Evolutionary conservation across 257 asterid species (phyloP).

Genomic region (Ilex aquifolium): DNA sequence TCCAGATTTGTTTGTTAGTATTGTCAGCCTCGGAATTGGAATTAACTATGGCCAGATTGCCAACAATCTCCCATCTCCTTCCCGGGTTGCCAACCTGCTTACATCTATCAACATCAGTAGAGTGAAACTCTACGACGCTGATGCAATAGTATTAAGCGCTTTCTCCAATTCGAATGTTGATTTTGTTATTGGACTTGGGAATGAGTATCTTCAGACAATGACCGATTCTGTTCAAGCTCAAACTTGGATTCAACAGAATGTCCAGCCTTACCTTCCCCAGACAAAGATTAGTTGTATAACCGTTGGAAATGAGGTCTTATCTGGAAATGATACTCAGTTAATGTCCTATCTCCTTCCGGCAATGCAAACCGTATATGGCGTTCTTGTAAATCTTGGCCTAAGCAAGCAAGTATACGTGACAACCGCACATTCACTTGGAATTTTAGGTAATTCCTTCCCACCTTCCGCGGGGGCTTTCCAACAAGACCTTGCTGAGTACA

Average conservation of each 20-base stretch:
- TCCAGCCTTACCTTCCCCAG: constrained; percentile 56
- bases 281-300: constrained; percentile 68
- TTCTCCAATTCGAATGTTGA: constrained; percentile 62
- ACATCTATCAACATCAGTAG: constrained; percentile 50
- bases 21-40: constrained; percentile 47
- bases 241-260: constrained; percentile 61
- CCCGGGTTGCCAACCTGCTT: constrained; percentile 61
- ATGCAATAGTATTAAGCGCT: constrained; percentile 59
- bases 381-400: constrained; percentile 50
- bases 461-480: constrained; percentile 69
- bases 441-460: constrained; percentile 57
- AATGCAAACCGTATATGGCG: constrained; percentile 45
- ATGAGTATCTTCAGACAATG: constrained; percentile 52
- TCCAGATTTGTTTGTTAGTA: constrained; percentile 30
- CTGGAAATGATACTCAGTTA: constrained; percentile 41
- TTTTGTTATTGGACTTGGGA: constrained; percentile 67
- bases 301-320: constrained; percentile 76
- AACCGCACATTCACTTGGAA: constrained; percentile 60
- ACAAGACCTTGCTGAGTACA: constrained; percentile 36
- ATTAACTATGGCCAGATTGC: constrained; percentile 93
- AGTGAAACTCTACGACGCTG: constrained; percentile 80
- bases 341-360: constrained; percentile 64
- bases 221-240: constrained; percentile 65
- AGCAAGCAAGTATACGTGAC: constrained; percentile 44
- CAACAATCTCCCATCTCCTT: constrained; percentile 67